Evolutionary conservation across 2,329 filamentous ascomycete species (phyloP).

Genomic region (Pleomassaria siparia): DNA sequence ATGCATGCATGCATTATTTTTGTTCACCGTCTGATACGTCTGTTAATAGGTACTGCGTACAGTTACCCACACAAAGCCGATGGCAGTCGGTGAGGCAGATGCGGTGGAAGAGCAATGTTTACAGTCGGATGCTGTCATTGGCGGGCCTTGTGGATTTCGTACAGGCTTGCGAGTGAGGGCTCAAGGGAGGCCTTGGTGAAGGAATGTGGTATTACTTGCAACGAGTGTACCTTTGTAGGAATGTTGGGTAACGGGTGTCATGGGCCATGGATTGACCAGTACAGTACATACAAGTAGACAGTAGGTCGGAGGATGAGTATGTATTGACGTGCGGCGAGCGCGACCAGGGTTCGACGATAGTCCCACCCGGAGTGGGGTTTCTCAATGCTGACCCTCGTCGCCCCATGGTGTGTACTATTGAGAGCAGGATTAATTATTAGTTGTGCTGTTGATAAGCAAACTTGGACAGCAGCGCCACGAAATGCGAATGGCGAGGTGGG

Average conservation of each 20-base stretch:
- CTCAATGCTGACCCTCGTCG: conserved; percentile 20
- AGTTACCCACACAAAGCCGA: not conserved
- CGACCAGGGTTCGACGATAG: conserved; percentile 3
- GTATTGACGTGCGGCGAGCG: conserved; percentile 19
- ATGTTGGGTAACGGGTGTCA: no score
- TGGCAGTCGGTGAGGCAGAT: not conserved
- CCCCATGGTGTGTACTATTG: conserved; percentile 14
- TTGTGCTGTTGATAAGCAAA: conserved; percentile 17
- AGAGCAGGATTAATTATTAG: conserved; percentile 28
- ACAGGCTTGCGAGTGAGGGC: no score
- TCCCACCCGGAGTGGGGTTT: not conserved
- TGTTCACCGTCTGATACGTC: conserved; percentile 31
- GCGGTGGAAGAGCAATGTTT: not conserved
- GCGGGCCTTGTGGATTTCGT: no score
- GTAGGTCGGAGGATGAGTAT: no score
- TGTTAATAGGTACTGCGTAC: not conserved
- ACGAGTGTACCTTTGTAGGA: no score
- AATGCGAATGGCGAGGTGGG: not conserved
- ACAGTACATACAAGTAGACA: no score
- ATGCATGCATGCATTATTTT: conserved; percentile 2
- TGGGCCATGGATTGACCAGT: no score
- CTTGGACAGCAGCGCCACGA: conserved; percentile 9
- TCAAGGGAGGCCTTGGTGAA: no score
- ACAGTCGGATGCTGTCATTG: no score
- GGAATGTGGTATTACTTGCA: no score